phyloP scores from a whole-genome alignment of 345 rosid species.

The Chamaenerion angustifolium region DNA sequence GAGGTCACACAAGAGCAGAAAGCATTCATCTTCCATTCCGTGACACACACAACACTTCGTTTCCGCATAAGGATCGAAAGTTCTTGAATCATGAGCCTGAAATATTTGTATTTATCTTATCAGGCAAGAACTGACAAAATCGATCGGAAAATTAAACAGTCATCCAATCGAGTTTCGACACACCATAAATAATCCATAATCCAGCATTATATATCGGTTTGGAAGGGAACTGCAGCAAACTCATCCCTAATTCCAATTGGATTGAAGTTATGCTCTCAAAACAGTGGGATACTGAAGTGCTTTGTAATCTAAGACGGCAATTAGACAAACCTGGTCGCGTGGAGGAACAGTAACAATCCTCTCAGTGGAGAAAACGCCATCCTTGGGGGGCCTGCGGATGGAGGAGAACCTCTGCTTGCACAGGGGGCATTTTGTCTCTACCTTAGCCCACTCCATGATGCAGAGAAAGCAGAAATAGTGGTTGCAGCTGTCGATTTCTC shows the following conservation, averaged over 20 bases:
- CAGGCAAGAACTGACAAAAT: not conserved
- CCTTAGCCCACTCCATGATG: slow-evolving; percentile 54
- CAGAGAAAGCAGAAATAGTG: slow-evolving; percentile 59
- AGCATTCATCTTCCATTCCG: slow-evolving; percentile 20
- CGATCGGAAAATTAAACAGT: not conserved
- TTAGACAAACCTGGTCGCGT: slow-evolving; percentile 35
- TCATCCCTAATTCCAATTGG: not conserved
- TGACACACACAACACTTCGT: slow-evolving; percentile 27
- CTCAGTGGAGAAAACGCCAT: slow-evolving; percentile 21
- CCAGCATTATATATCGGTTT: too few species aligned
- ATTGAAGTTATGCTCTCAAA: too few species aligned
- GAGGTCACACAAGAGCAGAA: slow-evolving; percentile 46
- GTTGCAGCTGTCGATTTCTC: slow-evolving; percentile 41
- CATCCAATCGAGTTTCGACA: not conserved
- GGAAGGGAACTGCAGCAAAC: not conserved
- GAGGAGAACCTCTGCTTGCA: slow-evolving; percentile 42
- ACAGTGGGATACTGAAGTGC: too few species aligned
- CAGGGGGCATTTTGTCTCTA: slow-evolving; percentile 47
- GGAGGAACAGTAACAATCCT: slow-evolving; percentile 27
- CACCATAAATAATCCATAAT: not conserved
- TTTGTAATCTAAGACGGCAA: not conserved
- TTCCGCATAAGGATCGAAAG: slow-evolving; percentile 28
- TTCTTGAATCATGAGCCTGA: slow-evolving; percentile 23
- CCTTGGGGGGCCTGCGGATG: slow-evolving; percentile 25
- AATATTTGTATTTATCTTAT: not conserved